A percentile compares a stretch with the other conserved stretches of the same genome.
Evolutionary conservation across 1,284 basidiomycete species (phyloP).

Genomic region (Serendipita sp.): DNA sequence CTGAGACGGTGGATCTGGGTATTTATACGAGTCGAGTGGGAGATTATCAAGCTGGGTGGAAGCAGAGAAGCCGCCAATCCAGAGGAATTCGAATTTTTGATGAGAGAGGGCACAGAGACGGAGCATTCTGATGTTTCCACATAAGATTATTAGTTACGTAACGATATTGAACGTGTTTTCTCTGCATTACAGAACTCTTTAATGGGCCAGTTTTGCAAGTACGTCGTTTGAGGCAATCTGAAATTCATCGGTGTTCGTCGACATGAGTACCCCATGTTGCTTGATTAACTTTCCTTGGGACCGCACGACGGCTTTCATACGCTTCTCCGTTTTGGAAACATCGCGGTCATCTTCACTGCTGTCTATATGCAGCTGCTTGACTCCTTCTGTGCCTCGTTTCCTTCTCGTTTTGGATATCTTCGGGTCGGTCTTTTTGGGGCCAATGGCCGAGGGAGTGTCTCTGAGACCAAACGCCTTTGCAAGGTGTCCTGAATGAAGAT

Average conservation of each 20-base stretch:
- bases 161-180: slow-evolving; percentile 7
- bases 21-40: slow-evolving; percentile 92
- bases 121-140: slow-evolving; percentile 7
- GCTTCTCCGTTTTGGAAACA: slow-evolving; percentile 49
- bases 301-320: slow-evolving; percentile 82
- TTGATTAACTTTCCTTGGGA: slow-evolving; percentile 71
- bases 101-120: slow-evolving; percentile 4
- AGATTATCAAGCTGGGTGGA: slow-evolving; percentile 42
- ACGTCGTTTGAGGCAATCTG: slow-evolving; percentile 60
- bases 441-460: slow-evolving; percentile 56
- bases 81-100: slow-evolving; percentile 11
- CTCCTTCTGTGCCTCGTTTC: slow-evolving; percentile 8
- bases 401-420: slow-evolving; percentile 13
- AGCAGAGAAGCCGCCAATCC: background rate
- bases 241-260: slow-evolving; percentile 64
- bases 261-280: slow-evolving; percentile 66
- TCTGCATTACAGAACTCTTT: slow-evolving; percentile 5
- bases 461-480: slow-evolving; percentile 94
- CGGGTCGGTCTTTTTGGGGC: slow-evolving; percentile 13
- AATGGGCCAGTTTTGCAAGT: slow-evolving; percentile 46
- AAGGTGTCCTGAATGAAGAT: slow-evolving; percentile 89
- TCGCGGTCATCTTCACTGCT: slow-evolving; percentile 35
- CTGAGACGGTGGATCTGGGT: slow-evolving; percentile 92
- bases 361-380: slow-evolving; percentile 16
- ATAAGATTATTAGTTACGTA: background rate